phyloP scores from a whole-genome alignment of 495 filamentous ascomycete genomes.

The Extremus antarcticus region DNA sequence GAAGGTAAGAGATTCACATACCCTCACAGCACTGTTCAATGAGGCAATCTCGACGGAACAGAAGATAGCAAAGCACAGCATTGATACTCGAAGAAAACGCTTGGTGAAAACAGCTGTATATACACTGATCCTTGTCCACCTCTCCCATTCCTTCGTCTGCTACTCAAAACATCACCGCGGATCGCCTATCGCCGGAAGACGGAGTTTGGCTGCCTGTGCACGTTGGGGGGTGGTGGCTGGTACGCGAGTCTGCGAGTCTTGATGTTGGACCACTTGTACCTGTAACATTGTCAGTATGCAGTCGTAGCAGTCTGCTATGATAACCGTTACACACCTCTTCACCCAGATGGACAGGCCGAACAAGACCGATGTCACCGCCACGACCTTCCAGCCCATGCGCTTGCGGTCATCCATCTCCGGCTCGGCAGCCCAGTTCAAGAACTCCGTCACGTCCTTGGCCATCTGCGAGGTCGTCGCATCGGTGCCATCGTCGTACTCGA shows the following conservation, averaged over 20 bases:
- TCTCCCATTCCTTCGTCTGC: not conserved
- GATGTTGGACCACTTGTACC: conserved; percentile 93
- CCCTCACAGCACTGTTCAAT: too few relatives aligned
- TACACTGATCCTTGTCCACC: not conserved
- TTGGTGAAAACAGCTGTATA: conserved; percentile 3
- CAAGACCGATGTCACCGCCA: conserved; percentile 65
- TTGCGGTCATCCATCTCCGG: conserved; percentile 98
- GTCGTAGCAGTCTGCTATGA: not conserved
- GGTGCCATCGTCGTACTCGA: conserved; percentile 97
- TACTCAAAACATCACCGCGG: not conserved
- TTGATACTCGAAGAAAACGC: conserved; percentile 5
- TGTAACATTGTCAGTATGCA: conserved; percentile 14
- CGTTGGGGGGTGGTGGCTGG: conserved; percentile 50
- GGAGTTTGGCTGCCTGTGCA: conserved; percentile 8
- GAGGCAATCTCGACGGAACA: too few relatives aligned
- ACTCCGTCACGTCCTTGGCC: conserved; percentile 98
- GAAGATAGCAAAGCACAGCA: not conserved
- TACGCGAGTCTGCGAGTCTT: conserved; percentile 92
- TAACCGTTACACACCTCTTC: conserved; percentile 49
- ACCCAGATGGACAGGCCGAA: conserved; percentile 89
- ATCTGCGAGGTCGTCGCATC: conserved; percentile 93
- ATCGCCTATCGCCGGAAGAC: conserved; percentile 10
- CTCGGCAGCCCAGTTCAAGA: conserved; percentile 98
- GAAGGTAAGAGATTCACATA: too few relatives aligned
- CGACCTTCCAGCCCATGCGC: conserved; percentile 96